Base-by-base conservation (phyloP, 2,329 filamentous ascomycete genomes). In the Paraconiothyrium sp. region DNA sequence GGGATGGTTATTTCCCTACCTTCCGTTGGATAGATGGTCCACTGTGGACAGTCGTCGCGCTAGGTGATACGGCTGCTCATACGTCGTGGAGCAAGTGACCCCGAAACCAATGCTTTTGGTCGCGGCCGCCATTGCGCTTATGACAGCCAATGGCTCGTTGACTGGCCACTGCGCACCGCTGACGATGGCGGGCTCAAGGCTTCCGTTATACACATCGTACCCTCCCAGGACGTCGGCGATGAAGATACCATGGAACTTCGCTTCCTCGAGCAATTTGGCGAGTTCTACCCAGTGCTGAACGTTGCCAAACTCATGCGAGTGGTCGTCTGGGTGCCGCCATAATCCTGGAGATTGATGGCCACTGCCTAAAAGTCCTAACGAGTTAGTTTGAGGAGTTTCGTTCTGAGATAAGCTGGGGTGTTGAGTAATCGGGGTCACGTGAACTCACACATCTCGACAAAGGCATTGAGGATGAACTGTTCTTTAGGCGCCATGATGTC, bases 81-180 rank as follows among this genome's bases (percentile, higher is more conserved):
- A 92, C 0, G 88, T 90, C 0, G 89, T 90, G 1, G 86, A 85
- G 0, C 89, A 84, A 0, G 89, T 91, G 1, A 91, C 86, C 0
- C 89, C 89, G 62, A 92, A 91, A 0, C 87, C 87, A n/a, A 92
- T 84, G 60, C 82, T 90, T 65, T 86, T 84, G 0, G 89, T 91
- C 0, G 82, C 89, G 0, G 89, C 88, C 0, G 89, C 89, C 88
- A 91, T 90, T 2, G 89, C 88, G 2, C 88, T 83, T 0, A 91
- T 81, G 2, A 88, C 83, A 1, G 85, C 84, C 1, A 91, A 71
- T 0, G 89, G 89, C 72, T 92, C 89, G 62, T 90, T 90, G n/a
- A 91, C 87, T 0, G 89, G 89, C 84, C 88, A 91, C 74, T 92
- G 89, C 0, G 89, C 87, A 1, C 88, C 89, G 0, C 87, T 86